Evolutionary conservation across 2,329 filamentous ascomycete genomes (phyloP), one percentile per base, ranked within the genome.

Genomic region (Colletotrichum gloeosporioides): DNA sequence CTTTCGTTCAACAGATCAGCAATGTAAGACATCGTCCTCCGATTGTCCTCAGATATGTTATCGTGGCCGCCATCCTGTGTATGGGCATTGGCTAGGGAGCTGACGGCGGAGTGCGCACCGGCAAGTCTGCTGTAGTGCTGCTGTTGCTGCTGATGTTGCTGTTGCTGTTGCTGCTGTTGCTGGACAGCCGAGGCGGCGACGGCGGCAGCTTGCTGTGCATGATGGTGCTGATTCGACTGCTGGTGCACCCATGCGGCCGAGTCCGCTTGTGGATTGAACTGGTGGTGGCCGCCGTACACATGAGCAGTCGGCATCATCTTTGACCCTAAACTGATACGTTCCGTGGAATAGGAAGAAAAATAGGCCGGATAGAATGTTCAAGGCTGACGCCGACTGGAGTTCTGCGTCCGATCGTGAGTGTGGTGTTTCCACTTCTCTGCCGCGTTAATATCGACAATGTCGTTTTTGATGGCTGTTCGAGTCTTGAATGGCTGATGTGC

Each of bases 1-100:
- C 91, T 93, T 79, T 96, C 95, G 84, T 96, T 96, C 83, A 99
- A 90, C 74, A 98, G 90, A 84, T 98, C 96, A 71, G 96, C 95
- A 78, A 98, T 97, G 89, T 95, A 98, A 78, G 93, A 93, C 85
- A 98, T 92, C n/a, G 98, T 97, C 79, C 96, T 92, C 80, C 95
- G 92, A 85, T 98, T 98, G 83, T 98, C 96, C 83, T 98, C 96
- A 22, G 93, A 95, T 79, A 97, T 85, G 86, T 91, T 91, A 81
- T 95, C 94, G 81, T 94, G 87, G 78, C 87, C 83, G 75, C 86
- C 86, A 80, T 93, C 89, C 81, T 90, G 89, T 39, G 85, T 85
- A 78, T 93, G 90, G 66, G 83, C 84, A 22, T 84, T 86, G 55
- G 89, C 84, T 78, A 62, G 59, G 31, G 59, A 62, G 29, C 18